These are phyloP conservation scores for barrel medic (Medicago truncatula) DNA, from an alignment of 306 rosid genomes.

Conservation along the genomic window DNA sequence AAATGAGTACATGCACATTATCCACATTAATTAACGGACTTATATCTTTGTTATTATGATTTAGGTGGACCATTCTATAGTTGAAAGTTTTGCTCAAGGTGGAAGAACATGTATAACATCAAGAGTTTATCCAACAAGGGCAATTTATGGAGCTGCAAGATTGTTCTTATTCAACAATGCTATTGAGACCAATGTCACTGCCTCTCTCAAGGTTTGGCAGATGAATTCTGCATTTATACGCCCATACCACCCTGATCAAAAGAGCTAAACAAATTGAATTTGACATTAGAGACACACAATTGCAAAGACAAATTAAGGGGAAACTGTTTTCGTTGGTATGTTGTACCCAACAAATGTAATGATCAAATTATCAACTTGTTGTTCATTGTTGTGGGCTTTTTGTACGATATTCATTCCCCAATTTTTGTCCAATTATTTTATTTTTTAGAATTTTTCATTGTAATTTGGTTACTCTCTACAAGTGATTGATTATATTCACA, in stretches of 20 bases:
- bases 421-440: constrained; percentile 16
- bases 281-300: not conserved
- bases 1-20: not conserved
- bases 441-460: constrained; percentile 1
- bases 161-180: constrained; percentile 89
- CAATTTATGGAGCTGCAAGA: constrained; percentile 83
- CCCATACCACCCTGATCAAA: constrained; percentile 59
- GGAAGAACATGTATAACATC: constrained; percentile 83
- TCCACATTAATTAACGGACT: not conserved
- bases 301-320: not conserved
- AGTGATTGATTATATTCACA: not conserved
- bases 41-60: not conserved
- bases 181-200: constrained; percentile 62
- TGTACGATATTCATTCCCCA: not conserved
- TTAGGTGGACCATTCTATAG: constrained; percentile 91
- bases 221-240: constrained; percentile 94
- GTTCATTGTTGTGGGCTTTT: constrained; percentile 1
- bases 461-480: not conserved
- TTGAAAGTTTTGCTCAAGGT: constrained; percentile 94
- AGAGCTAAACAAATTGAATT: not conserved
- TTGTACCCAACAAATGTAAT: not conserved
- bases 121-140: constrained; percentile 85
- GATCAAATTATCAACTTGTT: not conserved
- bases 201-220: constrained; percentile 83
- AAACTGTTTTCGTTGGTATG: not conserved